Evolutionary conservation across 768 basidiomycete genomes (phyloP).

Genomic region (Phaffia tasmanica): DNA sequence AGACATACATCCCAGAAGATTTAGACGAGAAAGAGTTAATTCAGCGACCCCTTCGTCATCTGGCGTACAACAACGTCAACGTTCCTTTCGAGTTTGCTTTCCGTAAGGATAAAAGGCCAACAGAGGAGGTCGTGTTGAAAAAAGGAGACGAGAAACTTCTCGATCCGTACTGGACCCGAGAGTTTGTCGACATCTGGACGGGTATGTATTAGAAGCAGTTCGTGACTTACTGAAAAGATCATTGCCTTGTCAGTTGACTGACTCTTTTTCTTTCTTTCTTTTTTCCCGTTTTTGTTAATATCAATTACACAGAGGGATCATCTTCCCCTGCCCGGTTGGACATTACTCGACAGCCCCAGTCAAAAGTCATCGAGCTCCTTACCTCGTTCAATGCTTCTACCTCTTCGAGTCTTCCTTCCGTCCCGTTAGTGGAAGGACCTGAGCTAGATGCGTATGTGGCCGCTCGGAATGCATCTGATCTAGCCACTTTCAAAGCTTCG

Average conservation of each 20-base stretch:
- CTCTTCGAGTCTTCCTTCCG: background rate
- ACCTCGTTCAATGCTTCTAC: slow-evolving; percentile 11
- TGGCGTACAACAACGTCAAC: no score
- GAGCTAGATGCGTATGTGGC: slow-evolving; percentile 9
- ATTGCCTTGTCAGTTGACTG: background rate
- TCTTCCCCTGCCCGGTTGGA: slow-evolving; percentile 7
- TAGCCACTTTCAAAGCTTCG: background rate
- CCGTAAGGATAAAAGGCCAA: no score
- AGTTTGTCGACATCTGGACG: no score
- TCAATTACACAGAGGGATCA: background rate
- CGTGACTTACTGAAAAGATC: slow-evolving; percentile 1
- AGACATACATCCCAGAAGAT: no score
- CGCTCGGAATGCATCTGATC: background rate
- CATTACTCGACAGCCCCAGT: slow-evolving; percentile 1
- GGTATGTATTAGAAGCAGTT: no score
- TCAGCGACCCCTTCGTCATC: no score
- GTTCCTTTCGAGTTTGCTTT: no score
- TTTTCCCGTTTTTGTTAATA: background rate
- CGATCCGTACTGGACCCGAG: no score
- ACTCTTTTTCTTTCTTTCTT: background rate
- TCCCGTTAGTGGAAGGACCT: slow-evolving; percentile 14
- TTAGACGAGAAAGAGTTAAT: no score
- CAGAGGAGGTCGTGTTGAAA: no score
- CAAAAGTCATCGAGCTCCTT: slow-evolving; percentile 4
- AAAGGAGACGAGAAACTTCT: no score